phyloP scores from a whole-genome alignment of 2,329 filamentous ascomycete genomes.

The Diaporthe vexans region DNA sequence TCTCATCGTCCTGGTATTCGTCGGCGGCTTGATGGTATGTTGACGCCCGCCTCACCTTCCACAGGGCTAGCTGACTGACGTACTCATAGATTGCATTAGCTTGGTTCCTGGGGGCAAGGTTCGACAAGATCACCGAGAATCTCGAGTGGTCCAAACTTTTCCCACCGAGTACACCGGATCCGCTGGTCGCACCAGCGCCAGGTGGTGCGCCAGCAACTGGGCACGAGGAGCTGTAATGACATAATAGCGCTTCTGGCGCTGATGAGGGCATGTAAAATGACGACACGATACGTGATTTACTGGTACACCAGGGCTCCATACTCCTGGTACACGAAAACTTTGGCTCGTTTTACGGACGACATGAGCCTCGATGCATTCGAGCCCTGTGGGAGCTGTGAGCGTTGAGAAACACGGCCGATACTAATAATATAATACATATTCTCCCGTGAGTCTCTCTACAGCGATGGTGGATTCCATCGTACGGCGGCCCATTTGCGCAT shows the following conservation, averaged over 20 bases:
- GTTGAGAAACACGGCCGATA: constrained; percentile 33
- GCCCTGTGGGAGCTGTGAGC: constrained; percentile 14
- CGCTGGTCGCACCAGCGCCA: constrained; percentile 44
- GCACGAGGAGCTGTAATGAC: constrained; percentile 51
- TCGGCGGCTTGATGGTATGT: constrained; percentile 85
- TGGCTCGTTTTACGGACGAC: constrained; percentile 14
- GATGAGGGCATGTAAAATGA: constrained; percentile 40
- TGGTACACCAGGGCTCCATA: constrained; percentile 24
- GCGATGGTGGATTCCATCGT: background rate
- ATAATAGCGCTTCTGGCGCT: constrained; percentile 23
- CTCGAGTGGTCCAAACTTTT: constrained; percentile 52
- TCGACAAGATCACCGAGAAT: constrained; percentile 77
- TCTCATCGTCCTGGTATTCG: constrained; percentile 75
- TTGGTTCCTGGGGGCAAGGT: constrained; percentile 84
- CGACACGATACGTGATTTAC: constrained; percentile 34
- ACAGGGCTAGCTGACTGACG: background rate
- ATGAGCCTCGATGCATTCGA: constrained; percentile 29
- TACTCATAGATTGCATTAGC: constrained; percentile 77
- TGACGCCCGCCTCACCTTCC: constrained; percentile 43
- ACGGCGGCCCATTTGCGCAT: background rate
- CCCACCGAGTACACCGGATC: constrained; percentile 34
- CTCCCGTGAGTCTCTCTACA: constrained; percentile 9
- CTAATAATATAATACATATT: constrained; percentile 42
- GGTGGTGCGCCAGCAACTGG: constrained; percentile 35
- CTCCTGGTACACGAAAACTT: constrained; percentile 10